These are phyloP conservation scores for Candida multigemmis DNA, from an alignment of 805 yeast species.

Conservation along the genomic window DNA sequence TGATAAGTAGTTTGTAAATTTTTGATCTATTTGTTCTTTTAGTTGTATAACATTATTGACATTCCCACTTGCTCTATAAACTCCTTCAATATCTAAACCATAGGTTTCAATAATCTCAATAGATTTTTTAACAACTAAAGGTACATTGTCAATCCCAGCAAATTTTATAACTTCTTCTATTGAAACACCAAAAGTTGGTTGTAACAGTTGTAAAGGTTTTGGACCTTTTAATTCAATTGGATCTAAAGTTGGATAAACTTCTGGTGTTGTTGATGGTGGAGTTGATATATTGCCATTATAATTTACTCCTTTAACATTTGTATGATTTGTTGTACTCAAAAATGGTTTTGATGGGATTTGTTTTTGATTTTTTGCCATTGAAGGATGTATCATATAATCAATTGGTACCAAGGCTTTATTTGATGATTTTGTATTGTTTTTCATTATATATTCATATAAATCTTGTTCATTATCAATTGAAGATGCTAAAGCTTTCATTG, in stretches of 20 bases:
- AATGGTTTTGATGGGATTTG: slow-evolving; percentile 22
- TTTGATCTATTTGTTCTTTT: slow-evolving; percentile 60
- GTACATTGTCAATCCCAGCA: slow-evolving; percentile 85
- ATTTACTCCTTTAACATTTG: slow-evolving; percentile 1
- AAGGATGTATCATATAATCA: slow-evolving; percentile 63
- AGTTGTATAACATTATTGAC: slow-evolving; percentile 64
- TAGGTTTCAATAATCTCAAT: slow-evolving; percentile 76
- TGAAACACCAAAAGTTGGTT: slow-evolving; percentile 72
- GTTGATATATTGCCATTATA: slow-evolving; percentile 1
- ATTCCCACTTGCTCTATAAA: slow-evolving; percentile 81
- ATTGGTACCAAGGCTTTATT: slow-evolving; percentile 50
- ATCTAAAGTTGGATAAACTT: background rate
- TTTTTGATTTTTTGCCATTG: slow-evolving; percentile 34
- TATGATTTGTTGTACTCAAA: slow-evolving; percentile 8
- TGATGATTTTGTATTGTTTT: slow-evolving; percentile 28
- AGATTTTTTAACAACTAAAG: slow-evolving; percentile 82
- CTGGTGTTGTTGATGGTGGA: slow-evolving; percentile 1
- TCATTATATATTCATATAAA: slow-evolving; percentile 58
- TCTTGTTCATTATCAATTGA: slow-evolving; percentile 79
- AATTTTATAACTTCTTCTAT: slow-evolving; percentile 67
- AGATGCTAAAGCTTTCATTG: slow-evolving; percentile 71
- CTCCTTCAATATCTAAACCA: slow-evolving; percentile 83
- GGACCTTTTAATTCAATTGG: background rate
- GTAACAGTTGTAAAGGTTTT: slow-evolving; percentile 1
- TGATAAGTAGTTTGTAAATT: slow-evolving; percentile 53